Conservation (phyloP, 1,284 basidiomycete species). For the Exobasidium rhododendri region DNA sequence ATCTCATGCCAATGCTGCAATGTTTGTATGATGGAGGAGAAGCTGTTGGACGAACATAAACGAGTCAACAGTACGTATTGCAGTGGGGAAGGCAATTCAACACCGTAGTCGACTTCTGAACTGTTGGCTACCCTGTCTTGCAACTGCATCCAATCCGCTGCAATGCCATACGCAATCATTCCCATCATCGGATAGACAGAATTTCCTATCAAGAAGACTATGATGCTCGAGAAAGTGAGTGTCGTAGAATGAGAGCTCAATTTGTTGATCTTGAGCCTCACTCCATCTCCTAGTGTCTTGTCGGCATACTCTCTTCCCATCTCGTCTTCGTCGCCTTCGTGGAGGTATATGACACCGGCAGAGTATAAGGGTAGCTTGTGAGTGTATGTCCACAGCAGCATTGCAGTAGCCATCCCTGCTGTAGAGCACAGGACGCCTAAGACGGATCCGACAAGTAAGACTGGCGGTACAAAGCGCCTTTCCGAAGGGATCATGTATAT, state of each 20-base stretch:
- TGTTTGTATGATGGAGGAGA: slow-evolving; percentile 14
- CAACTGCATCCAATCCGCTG: slow-evolving; percentile 19
- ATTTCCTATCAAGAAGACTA: slow-evolving; percentile 16
- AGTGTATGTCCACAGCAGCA: slow-evolving; percentile 17
- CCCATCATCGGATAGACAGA: slow-evolving; percentile 20
- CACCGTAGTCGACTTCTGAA: neutral
- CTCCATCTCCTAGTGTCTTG: slow-evolving; percentile 1
- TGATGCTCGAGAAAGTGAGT: slow-evolving; percentile 17
- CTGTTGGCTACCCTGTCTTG: slow-evolving; percentile 9
- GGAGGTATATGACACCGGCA: slow-evolving; percentile 19
- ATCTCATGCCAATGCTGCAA: slow-evolving; percentile 7
- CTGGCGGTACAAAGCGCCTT: slow-evolving; percentile 19
- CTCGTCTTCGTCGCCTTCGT: slow-evolving; percentile 19
- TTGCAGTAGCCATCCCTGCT: slow-evolving; percentile 18
- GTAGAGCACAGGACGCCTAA: slow-evolving; percentile 16
- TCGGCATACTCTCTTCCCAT: slow-evolving; percentile 15
- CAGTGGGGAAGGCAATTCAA: slow-evolving; percentile 18
- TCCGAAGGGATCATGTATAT: no score
- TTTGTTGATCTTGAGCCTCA: slow-evolving; percentile 14
- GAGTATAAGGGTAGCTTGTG: slow-evolving; percentile 17
- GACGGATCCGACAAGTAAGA: slow-evolving; percentile 17
- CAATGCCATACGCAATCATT: slow-evolving; percentile 19
- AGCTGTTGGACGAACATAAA: slow-evolving; percentile 15
- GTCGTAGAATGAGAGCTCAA: slow-evolving; percentile 19
- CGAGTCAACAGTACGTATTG: slow-evolving; percentile 21